phyloP scores from a whole-genome alignment of 2,329 filamentous ascomycete genomes.

The Alternaria gaisen region DNA sequence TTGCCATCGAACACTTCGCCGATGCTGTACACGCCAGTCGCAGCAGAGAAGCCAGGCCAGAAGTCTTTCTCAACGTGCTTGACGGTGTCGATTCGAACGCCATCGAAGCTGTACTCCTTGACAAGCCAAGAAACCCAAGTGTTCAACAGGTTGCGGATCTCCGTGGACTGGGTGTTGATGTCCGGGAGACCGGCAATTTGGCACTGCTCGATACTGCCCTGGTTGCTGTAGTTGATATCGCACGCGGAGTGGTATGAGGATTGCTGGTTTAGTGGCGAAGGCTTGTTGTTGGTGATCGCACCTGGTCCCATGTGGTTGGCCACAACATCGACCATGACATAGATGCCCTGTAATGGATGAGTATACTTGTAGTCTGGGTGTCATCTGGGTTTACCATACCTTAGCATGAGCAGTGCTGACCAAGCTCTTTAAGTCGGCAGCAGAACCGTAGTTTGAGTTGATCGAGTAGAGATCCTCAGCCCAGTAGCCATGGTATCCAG shows the following conservation, averaged over 20 bases:
- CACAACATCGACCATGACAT: slow-evolving; percentile 63
- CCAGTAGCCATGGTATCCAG: slow-evolving; percentile 63
- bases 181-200: slow-evolving; percentile 44
- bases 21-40: slow-evolving; percentile 66
- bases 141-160: slow-evolving; percentile 35
- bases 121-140: slow-evolving; percentile 45
- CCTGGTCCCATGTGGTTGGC: slow-evolving; percentile 57
- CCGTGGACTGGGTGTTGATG: slow-evolving; percentile 36
- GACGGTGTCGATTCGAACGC: slow-evolving; percentile 68
- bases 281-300: slow-evolving; percentile 38
- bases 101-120: slow-evolving; percentile 55
- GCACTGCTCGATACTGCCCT: slow-evolving; percentile 44
- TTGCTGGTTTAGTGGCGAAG: slow-evolving; percentile 38
- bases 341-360: slow-evolving; percentile 45
- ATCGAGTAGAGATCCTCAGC: slow-evolving; percentile 58
- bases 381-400: slow-evolving; percentile 43
- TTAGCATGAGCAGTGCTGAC: slow-evolving; percentile 57
- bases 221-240: slow-evolving; percentile 43
- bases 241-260: slow-evolving; percentile 40
- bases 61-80: slow-evolving; percentile 69
- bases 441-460: slow-evolving; percentile 61
- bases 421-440: slow-evolving; percentile 58
- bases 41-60: slow-evolving; percentile 63
- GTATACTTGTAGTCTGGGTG: neutral
- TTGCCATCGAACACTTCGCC: slow-evolving; percentile 69